phyloP scores from a whole-genome alignment of 2,329 filamentous ascomycete species.

The Dactylella cylindrospora region DNA sequence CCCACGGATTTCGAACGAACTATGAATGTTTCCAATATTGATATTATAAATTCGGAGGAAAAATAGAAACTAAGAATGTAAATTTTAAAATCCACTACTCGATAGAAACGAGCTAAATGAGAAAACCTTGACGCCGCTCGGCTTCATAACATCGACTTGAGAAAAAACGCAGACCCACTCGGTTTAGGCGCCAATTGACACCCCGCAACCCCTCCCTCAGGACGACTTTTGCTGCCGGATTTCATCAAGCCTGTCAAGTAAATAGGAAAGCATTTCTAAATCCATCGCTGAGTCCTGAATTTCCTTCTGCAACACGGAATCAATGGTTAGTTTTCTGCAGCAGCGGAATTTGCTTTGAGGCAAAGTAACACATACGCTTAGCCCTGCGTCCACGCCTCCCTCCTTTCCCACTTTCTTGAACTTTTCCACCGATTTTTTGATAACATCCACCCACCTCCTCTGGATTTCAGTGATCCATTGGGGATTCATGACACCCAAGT shows the following conservation, averaged over 20 bases:
- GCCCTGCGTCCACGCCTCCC: slow-evolving; percentile 9
- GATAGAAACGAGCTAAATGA: too few relatives aligned
- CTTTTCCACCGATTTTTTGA: slow-evolving; percentile 23
- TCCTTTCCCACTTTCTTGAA: slow-evolving; percentile 22
- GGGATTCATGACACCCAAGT: slow-evolving; percentile 12
- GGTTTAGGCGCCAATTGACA: too few relatives aligned
- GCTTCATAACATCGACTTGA: too few relatives aligned
- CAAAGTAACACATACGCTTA: slow-evolving; percentile 13
- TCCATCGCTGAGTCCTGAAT: slow-evolving; percentile 24
- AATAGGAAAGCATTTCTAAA: slow-evolving; percentile 33
- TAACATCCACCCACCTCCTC: slow-evolving; percentile 28
- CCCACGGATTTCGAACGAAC: too few relatives aligned
- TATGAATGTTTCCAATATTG: too few relatives aligned
- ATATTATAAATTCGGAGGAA: too few relatives aligned
- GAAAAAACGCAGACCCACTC: too few relatives aligned
- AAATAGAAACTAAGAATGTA: too few relatives aligned
- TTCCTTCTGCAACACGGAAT: slow-evolving; percentile 11
- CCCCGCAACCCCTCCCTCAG: too few relatives aligned
- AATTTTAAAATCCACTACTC: too few relatives aligned
- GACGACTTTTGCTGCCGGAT: slow-evolving; percentile 32
- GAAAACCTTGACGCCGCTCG: too few relatives aligned
- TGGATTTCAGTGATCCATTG: slow-evolving; percentile 34
- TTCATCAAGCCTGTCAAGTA: slow-evolving; percentile 38
- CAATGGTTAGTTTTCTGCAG: slow-evolving; percentile 1
- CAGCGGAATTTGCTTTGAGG: neutral